Evolutionary conservation across 2,329 filamentous ascomycete genomes (phyloP), one percentile per base, ranked within the genome.

Genomic region (Parascedosporium putredinis): DNA sequence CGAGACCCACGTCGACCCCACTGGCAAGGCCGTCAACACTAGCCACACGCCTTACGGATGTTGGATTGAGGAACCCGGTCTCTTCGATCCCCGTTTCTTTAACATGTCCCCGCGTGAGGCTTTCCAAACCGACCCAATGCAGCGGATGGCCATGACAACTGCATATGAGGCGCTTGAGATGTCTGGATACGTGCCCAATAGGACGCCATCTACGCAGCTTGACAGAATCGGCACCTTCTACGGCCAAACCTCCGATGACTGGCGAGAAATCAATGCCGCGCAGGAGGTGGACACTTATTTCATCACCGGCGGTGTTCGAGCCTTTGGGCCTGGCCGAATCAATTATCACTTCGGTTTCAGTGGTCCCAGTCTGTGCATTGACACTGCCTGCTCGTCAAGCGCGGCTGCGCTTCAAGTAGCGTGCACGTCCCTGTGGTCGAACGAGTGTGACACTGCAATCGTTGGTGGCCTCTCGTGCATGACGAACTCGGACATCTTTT

Each of bases 31-130:
- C 33, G 80, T 79, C 61, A 86, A 86, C 63, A 85, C 83, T 45
- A 81, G 75, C 24, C 75, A 82, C 55, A 83, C 83, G 2, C 81
- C 79, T 10, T 87, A 78, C 54, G 85, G 85, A 6, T 86, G 83
- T 65, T 89, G 67, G 55, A 65, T 88, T 50, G 76, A 87, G 31
- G 73, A 86, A 47, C 84, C 85, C 0, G 84, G 83, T 43, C 68
- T 83, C 9, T 90, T 91, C 56, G 86, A 91, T 58, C 78, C 84
- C 1, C 72, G 78, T 0, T 89, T 91, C 69, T 91, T 91, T 74
- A 87, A 87, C 63, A 89, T 91, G 74, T 89, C 84, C 31, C 85
- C 86, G 1, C 76, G 83, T 53, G 86, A 91, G 64, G 86, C 86
- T 9, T 75, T 77, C 44, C 81, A 87, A 56, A 84, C 79, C 0